These are phyloP conservation scores for Gracilaria gracilis DNA, from an alignment of 23 red algal genomes.

Conservation along the genomic window DNA sequence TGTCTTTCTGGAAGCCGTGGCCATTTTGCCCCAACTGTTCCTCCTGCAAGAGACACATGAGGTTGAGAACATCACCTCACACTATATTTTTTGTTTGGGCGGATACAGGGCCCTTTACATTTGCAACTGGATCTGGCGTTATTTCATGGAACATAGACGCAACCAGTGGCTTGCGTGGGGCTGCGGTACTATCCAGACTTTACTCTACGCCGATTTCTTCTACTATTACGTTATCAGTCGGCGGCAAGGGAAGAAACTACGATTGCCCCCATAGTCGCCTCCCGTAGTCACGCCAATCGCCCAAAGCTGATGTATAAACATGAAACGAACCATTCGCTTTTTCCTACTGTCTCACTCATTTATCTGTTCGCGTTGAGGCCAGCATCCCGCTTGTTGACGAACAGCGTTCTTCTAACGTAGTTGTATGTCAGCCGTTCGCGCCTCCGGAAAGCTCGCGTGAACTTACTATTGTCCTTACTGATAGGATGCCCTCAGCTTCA, in stretches of 20 bases:
- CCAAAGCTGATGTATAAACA: constrained; percentile 18
- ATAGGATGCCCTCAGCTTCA: background rate
- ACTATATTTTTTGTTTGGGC: constrained; percentile 96
- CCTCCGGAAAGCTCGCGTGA: background rate
- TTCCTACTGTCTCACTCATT: background rate
- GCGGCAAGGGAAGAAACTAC: constrained; percentile 79
- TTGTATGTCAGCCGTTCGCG: background rate
- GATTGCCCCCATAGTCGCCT: constrained; percentile 77
- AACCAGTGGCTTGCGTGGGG: constrained; percentile 91
- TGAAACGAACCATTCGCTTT: constrained; percentile 12
- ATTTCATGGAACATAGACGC: constrained; percentile 81
- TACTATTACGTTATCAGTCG: constrained; percentile 94
- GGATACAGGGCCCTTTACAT: constrained; percentile 92
- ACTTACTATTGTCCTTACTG: background rate
- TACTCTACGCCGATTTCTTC: constrained; percentile 98
- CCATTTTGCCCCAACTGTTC: constrained; percentile 97
- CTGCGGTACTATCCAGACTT: constrained; percentile 90
- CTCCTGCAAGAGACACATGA: constrained; percentile 94
- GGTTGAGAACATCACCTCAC: constrained; percentile 96
- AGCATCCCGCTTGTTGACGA: background rate
- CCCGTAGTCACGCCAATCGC: background rate
- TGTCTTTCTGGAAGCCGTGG: constrained; percentile 91
- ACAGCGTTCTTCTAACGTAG: background rate
- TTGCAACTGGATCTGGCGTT: constrained; percentile 97
- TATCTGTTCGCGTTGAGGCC: background rate